Evolutionary conservation across 1,139 yeast genomes (phyloP).

Genomic region (Groenewaldozyma auringiensis): DNA sequence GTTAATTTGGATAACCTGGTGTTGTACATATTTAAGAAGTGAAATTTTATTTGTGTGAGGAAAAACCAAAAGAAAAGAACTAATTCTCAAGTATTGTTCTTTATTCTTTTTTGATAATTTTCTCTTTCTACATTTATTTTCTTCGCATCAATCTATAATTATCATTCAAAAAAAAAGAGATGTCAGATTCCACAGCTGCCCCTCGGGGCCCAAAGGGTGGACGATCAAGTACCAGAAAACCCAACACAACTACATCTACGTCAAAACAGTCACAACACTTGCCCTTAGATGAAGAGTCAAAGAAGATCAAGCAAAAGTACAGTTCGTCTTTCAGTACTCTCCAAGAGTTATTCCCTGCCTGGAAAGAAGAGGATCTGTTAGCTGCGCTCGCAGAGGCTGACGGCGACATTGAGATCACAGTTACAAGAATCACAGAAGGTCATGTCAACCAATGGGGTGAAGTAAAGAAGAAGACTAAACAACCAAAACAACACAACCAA

Average conservation of each 20-base stretch:
- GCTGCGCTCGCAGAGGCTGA: conserved; percentile 67
- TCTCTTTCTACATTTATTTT: neutral
- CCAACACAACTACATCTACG: neutral
- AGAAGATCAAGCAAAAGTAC: conserved; percentile 26
- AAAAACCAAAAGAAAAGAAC: no score
- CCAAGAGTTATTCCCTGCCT: conserved; percentile 86
- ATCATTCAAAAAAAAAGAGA: neutral
- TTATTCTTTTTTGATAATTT: no score
- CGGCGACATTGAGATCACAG: conserved; percentile 69
- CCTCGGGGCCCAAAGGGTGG: neutral
- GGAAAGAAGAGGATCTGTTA: conserved; percentile 81
- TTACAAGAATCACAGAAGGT: conserved; percentile 80
- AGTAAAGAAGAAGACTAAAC: conserved; percentile 49
- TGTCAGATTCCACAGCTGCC: conserved; percentile 1
- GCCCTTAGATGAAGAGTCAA: conserved; percentile 33
- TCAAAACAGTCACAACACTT: neutral
- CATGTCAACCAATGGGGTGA: conserved; percentile 53
- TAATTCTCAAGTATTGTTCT: no score
- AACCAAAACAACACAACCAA: conserved; percentile 14
- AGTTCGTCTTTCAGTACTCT: conserved; percentile 49
- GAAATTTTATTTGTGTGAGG: no score
- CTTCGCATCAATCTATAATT: neutral
- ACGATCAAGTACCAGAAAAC: neutral
- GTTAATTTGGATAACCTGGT: no score
- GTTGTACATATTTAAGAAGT: no score